Conservation (phyloP, 805 yeast species). For the Yarrowia divulgata region DNA sequence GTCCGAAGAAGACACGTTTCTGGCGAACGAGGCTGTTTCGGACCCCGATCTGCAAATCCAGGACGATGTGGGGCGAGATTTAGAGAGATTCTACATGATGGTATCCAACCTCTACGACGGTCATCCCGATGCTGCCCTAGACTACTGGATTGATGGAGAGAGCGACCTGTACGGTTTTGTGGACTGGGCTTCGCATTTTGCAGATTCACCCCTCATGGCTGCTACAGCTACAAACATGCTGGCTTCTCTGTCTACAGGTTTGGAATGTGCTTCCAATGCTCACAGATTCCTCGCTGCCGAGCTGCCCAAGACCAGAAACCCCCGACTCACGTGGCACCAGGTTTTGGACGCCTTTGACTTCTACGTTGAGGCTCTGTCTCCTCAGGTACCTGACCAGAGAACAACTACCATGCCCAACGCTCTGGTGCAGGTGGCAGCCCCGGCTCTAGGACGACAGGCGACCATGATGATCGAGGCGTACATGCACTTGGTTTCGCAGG, state of each 20-base stretch:
- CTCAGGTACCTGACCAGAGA: conserved; percentile 12
- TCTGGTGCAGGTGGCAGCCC: conserved; percentile 47
- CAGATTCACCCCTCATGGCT: conserved; percentile 74
- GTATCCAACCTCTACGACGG: conserved; percentile 71
- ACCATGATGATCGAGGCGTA: conserved; percentile 76
- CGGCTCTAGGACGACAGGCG: conserved; percentile 81
- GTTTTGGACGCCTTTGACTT: conserved; percentile 62
- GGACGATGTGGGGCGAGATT: conserved; percentile 75
- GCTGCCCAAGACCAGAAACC: conserved; percentile 23
- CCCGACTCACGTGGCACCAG: conserved; percentile 60
- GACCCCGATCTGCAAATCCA: conserved; percentile 49
- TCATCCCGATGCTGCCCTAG: conserved; percentile 62
- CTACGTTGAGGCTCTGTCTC: conserved; percentile 56
- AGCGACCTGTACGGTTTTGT: conserved; percentile 79
- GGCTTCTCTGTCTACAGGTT: conserved; percentile 73
- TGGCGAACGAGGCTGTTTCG: conserved; percentile 44
- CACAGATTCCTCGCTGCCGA: conserved; percentile 45
- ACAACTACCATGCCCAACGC: conserved; percentile 39
- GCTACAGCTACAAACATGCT: conserved; percentile 82
- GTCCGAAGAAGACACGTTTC: conserved; percentile 51
- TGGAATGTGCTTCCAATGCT: conserved; percentile 57
- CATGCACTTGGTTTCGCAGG: conserved; percentile 66
- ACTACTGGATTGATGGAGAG: conserved; percentile 73
- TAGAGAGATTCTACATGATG: conserved; percentile 85
- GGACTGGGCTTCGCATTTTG: conserved; percentile 85